Evolutionary conservation across 345 rosid genomes (phyloP).

Genomic region (Laguncularia racemosa): DNA sequence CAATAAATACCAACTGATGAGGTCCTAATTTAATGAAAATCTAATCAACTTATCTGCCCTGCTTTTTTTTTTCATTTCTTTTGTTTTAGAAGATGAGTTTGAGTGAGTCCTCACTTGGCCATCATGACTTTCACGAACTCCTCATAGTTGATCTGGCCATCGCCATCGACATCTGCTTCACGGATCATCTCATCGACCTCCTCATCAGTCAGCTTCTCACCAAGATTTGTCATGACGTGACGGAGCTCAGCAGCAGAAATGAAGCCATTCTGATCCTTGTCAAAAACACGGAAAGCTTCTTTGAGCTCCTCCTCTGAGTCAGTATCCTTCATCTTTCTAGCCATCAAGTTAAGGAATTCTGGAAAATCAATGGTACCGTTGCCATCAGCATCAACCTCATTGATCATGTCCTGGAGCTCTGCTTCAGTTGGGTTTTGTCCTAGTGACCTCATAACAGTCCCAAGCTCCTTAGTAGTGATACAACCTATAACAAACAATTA

Average conservation of each 20-base stretch:
- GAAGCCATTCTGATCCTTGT: constrained; percentile 54
- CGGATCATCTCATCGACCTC: constrained; percentile 57
- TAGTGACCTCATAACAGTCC: constrained; percentile 48
- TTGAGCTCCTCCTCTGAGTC: constrained; percentile 56
- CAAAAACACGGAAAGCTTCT: constrained; percentile 50
- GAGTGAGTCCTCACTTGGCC: constrained; percentile 47
- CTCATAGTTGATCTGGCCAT: constrained; percentile 52
- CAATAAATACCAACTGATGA: constrained; percentile 14
- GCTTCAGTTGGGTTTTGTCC: constrained; percentile 57
- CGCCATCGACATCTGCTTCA: constrained; percentile 53
- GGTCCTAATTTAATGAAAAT: constrained; percentile 20
- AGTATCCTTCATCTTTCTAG: constrained; percentile 52
- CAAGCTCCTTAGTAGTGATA: constrained; percentile 56
- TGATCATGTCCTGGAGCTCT: constrained; percentile 56
- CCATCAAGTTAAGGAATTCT: constrained; percentile 50
- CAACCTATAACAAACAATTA: constrained; percentile 22
- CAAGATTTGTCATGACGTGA: constrained; percentile 55
- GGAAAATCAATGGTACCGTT: constrained; percentile 50
- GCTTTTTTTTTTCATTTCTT: constrained; percentile 15
- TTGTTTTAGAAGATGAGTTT: constrained; percentile 14
- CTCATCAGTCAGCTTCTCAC: constrained; percentile 54
- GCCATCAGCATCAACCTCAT: constrained; percentile 55
- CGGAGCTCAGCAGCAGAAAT: constrained; percentile 55
- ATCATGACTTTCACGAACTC: constrained; percentile 56
- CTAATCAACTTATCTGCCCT: constrained; percentile 34